Percentiles rank a stretch among this genome's conserved stretches.
These are phyloP conservation scores for Kodamaea sp. DNA, from an alignment of 1,139 yeast genomes.

Conservation along the genomic window DNA sequence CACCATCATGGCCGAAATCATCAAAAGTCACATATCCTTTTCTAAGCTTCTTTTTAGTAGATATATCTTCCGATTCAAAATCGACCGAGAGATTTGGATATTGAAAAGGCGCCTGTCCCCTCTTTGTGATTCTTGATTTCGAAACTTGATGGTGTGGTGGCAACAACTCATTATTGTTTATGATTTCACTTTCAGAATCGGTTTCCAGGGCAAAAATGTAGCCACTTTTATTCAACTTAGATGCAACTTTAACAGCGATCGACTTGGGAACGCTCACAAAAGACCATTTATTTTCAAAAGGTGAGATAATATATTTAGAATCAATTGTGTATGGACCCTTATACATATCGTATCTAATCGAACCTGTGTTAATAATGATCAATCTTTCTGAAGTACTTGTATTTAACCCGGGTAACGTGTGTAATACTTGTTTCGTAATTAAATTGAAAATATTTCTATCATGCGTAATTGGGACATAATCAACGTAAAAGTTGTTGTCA, in stretches of 20 bases:
- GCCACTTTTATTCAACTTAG: slow-evolving; percentile 46
- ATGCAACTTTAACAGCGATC: slow-evolving; percentile 47
- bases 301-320: slow-evolving; percentile 79
- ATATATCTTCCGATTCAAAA: neutral
- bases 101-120: neutral
- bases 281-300: slow-evolving; percentile 80
- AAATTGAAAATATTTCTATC: slow-evolving; percentile 58
- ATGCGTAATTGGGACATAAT: slow-evolving; percentile 65
- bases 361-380: slow-evolving; percentile 80
- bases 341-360: slow-evolving; percentile 82
- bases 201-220: slow-evolving; percentile 33
- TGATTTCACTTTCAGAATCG: slow-evolving; percentile 7
- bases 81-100: neutral
- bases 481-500: slow-evolving; percentile 61
- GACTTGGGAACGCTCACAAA: slow-evolving; percentile 50
- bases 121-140: neutral
- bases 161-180: slow-evolving; percentile 16
- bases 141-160: slow-evolving; percentile 26
- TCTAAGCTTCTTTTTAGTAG: slow-evolving; percentile 18
- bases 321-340: slow-evolving; percentile 83
- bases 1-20: slow-evolving; percentile 82
- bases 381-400: slow-evolving; percentile 41
- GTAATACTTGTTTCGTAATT: slow-evolving; percentile 56
- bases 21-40: slow-evolving; percentile 80
- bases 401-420: slow-evolving; percentile 35